These are phyloP conservation scores for Colletotrichum godetiae DNA, from an alignment of 2,329 filamentous ascomycete species.

Conservation along the genomic window DNA sequence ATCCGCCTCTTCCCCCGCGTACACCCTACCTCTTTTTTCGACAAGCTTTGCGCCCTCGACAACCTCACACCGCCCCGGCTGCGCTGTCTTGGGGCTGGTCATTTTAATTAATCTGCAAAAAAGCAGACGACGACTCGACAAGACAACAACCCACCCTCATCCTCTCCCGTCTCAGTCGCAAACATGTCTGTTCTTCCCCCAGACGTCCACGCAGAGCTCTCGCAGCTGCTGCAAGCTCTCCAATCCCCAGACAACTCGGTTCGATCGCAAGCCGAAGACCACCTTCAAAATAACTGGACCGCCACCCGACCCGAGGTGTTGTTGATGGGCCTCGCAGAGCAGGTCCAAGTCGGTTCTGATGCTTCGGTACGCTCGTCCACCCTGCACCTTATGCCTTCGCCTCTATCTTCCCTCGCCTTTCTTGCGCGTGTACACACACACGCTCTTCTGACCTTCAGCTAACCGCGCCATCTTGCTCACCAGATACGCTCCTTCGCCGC, in stretches of 20 bases:
- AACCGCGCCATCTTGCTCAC: slow-evolving; percentile 11
- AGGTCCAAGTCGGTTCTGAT: slow-evolving; percentile 83
- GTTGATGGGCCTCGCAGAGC: slow-evolving; percentile 93
- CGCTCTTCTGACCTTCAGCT: slow-evolving; percentile 3
- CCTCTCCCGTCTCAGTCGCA: slow-evolving; percentile 16
- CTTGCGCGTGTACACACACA: neutral
- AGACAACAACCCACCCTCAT: neutral
- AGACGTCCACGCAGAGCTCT: slow-evolving; percentile 86
- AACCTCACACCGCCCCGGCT: slow-evolving; percentile 29
- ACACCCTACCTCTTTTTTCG: slow-evolving; percentile 9
- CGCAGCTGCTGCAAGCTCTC: slow-evolving; percentile 87
- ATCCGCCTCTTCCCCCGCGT: slow-evolving; percentile 28
- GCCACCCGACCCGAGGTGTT: slow-evolving; percentile 83
- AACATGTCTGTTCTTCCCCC: slow-evolving; percentile 87
- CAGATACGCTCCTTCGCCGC: slow-evolving; percentile 92
- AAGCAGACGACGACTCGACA: neutral
- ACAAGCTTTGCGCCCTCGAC: slow-evolving; percentile 14
- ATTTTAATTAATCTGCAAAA: slow-evolving; percentile 10
- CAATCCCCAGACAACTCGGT: slow-evolving; percentile 90
- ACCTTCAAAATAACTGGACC: slow-evolving; percentile 92
- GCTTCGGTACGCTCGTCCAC: slow-evolving; percentile 65
- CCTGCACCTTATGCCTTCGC: slow-evolving; percentile 7
- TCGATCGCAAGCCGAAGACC: slow-evolving; percentile 88
- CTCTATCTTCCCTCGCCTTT: neutral
- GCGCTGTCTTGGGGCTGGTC: slow-evolving; percentile 31